Evolutionary conservation across 2,329 filamentous ascomycete genomes (phyloP).

Genomic region (Cyanodermella asteris): DNA sequence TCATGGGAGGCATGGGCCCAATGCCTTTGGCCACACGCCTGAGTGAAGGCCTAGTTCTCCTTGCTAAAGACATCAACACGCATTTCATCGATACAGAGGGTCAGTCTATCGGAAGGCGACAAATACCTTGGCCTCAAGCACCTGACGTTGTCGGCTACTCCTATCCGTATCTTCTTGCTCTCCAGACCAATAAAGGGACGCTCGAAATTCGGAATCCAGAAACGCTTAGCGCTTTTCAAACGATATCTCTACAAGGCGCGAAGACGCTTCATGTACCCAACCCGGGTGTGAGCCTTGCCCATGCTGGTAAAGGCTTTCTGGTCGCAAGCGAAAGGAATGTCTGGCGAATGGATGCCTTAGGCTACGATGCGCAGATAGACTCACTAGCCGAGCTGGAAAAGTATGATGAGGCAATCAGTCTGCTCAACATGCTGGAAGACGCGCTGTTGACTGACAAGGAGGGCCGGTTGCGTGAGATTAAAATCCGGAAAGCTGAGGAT

Average conservation of each 20-base stretch:
- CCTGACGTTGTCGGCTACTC: slow-evolving; percentile 89
- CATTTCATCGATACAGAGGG: slow-evolving; percentile 74
- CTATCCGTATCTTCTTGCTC: slow-evolving; percentile 79
- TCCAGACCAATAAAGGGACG: slow-evolving; percentile 64
- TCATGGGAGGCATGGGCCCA: slow-evolving; percentile 82
- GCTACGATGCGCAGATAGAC: slow-evolving; percentile 76
- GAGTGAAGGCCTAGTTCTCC: slow-evolving; percentile 59
- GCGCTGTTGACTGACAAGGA: slow-evolving; percentile 68
- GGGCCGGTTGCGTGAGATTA: slow-evolving; percentile 60
- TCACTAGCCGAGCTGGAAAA: slow-evolving; percentile 51
- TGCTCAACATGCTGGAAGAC: slow-evolving; percentile 78
- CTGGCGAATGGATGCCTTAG: slow-evolving; percentile 87
- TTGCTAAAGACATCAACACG: slow-evolving; percentile 97
- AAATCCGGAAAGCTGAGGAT: slow-evolving; percentile 72
- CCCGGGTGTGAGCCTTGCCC: slow-evolving; percentile 79
- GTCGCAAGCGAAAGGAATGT: slow-evolving; percentile 78
- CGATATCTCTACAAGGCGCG: slow-evolving; percentile 58
- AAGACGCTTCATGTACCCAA: slow-evolving; percentile 77
- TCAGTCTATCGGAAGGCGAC: slow-evolving; percentile 57
- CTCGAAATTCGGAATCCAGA: slow-evolving; percentile 85
- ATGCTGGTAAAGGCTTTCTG: slow-evolving; percentile 88
- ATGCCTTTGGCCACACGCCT: slow-evolving; percentile 72
- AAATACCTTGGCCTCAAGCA: slow-evolving; percentile 77
- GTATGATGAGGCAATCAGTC: slow-evolving; percentile 80
- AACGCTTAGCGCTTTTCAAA: slow-evolving; percentile 75